Base-by-base conservation (phyloP, 352 stramenopile genomes). In the Globisporangium splendens region DNA sequence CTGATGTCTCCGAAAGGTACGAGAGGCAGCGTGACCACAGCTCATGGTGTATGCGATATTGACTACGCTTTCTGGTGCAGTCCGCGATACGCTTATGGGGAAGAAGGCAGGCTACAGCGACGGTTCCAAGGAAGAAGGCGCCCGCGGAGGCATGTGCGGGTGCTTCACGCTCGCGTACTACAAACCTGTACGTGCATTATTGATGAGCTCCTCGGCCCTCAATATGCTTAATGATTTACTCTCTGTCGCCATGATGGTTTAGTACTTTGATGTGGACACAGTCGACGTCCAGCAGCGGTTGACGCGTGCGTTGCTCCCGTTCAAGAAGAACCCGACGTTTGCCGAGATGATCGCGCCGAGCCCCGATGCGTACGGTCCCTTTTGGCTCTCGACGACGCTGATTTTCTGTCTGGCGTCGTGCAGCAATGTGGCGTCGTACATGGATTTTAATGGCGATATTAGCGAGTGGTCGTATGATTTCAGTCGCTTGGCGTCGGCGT, bases 201-300 rank as follows among this genome's bases (percentile, higher is more conserved):
- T 35, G 28, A 35, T 46, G 85, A 77, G 1, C 24, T 35, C 13
- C 1, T 54, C 24, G 20, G 10, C 21, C 4, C 17, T 48, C 14
- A 1, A 12, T 12, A 17, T 17, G 8, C 24, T 31, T 31, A 5
- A 35, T 35, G n/a, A 35, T 8, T 35, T 1, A 35, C 5, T 11
- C 28, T 35, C 28, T 28, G 12, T 38, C 24, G 41, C 0, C 21
- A 20, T 31, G 17, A 3, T 55, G 22, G 4, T 14, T 17, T 50
- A 95, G 86, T 93, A 91, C 50, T 95, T 95, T 60, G 82, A 95
- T 51, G 86, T 95, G 1, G 86, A 95, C 65, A 95, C 86, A 18
- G 58, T 58, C 31, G 83, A 95, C 63, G 79, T 95, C 42, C 83
- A 93, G 54, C 72, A 84, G 57, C 86, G 86, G 41, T 54, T 95